Percentiles rank a stretch among this genome's conserved stretches.
Evolutionary conservation across 2,329 filamentous ascomycete genomes (phyloP).

Genomic region (Hyphodiscus sp.): DNA sequence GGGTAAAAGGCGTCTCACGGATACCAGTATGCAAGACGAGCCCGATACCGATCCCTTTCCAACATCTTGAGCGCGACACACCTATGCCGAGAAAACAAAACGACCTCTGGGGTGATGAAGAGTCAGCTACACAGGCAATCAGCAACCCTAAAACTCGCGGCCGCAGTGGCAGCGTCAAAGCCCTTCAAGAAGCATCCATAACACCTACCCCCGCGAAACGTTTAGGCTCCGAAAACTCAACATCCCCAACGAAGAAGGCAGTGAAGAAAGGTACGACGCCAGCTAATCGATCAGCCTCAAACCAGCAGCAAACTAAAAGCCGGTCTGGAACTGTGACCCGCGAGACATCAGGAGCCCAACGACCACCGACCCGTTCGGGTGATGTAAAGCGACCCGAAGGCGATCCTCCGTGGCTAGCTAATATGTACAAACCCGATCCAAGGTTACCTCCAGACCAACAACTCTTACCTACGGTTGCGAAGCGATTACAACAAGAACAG

Average conservation of each 20-base stretch:
- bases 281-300: slow-evolving; percentile 28
- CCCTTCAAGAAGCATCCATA: slow-evolving; percentile 46
- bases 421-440: slow-evolving; percentile 93
- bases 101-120: slow-evolving; percentile 45
- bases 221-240: slow-evolving; percentile 40
- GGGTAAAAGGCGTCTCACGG: slow-evolving; percentile 61
- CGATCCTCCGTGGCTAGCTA: slow-evolving; percentile 90
- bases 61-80: slow-evolving; percentile 68
- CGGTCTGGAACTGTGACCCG: slow-evolving; percentile 47
- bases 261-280: slow-evolving; percentile 18
- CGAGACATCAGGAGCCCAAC: slow-evolving; percentile 38
- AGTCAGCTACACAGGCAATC: slow-evolving; percentile 41
- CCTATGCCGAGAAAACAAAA: slow-evolving; percentile 57
- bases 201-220: slow-evolving; percentile 31
- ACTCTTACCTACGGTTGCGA: slow-evolving; percentile 88
- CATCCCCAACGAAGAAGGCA: slow-evolving; percentile 45
- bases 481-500: slow-evolving; percentile 84
- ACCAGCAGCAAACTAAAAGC: slow-evolving; percentile 47
- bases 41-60: slow-evolving; percentile 65
- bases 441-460: slow-evolving; percentile 92
- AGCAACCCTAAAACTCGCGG: slow-evolving; percentile 56
- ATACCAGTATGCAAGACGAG: slow-evolving; percentile 83
- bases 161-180: slow-evolving; percentile 61
- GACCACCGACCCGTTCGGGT: slow-evolving; percentile 58
- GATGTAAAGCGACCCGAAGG: slow-evolving; percentile 72